Base-by-base conservation (phyloP, 495 filamentous ascomycete species). In the Halenospora varia region DNA sequence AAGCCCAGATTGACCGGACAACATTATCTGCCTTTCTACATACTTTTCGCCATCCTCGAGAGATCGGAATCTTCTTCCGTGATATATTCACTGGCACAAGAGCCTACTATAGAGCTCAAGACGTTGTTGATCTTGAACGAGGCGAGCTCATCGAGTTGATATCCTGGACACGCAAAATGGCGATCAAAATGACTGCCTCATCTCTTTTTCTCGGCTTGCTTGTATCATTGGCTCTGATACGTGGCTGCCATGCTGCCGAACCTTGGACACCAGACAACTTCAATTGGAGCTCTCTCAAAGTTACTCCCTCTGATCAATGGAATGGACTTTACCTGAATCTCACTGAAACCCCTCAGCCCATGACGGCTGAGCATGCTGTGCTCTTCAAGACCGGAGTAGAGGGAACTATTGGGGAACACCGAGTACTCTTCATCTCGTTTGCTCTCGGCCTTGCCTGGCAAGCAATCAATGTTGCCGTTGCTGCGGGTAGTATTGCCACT, bases 161-260 rank as follows among this genome's bases (percentile, higher is more conserved):
- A 17, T 47, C 44, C 44, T 47, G n/a, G 6, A 17, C 44, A 22
- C 15, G 44, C 15, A 47, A 47, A 22, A 47, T 47, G 44, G 4
- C 44, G 17, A 17, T 47, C 44, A 47, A 47, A 47, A 47, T 47
- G 44, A 47, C 6, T 17, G 44, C n/a, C 15, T 17, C n/a, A 17
- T 17, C 44, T 4, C 44, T 47, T 22, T 47, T 47, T 47, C 20
- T 47, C n/a, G 44, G 44, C 44, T n/a, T 47, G 44, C 44, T 47
- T 22, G 44, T 47, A 17, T 17, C 44, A 47, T 47, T 47, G 44
- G 44, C 44, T 4, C 15, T 47, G 15, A 22, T 47, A 17, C 15
- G 20, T 17, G n/a, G 44, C 17, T 47, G 44, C 20, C 44, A 47
- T 47, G 44, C 44, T 47, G 44, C 15, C 15, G 44, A 47, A 47